phyloP scores from a whole-genome alignment of 2,329 filamentous ascomycete genomes.

The Lasiodiplodia theobromae region DNA sequence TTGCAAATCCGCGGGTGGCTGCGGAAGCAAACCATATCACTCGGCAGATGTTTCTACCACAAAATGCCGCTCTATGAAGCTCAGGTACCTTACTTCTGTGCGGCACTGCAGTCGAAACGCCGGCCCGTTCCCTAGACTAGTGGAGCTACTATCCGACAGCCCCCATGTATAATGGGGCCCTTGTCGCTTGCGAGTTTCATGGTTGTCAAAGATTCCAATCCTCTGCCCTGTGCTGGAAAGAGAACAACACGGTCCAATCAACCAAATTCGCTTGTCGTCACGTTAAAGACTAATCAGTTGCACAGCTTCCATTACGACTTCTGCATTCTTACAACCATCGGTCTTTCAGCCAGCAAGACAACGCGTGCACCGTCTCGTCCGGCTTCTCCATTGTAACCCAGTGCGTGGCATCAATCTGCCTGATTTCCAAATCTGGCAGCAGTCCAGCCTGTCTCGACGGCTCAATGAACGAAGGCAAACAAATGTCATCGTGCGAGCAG shows the following conservation, averaged over 20 bases:
- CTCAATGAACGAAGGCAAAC: slow-evolving; percentile 42
- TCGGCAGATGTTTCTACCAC: slow-evolving; percentile 1
- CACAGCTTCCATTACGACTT: background rate
- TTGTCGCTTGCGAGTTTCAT: background rate
- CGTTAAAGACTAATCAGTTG: background rate
- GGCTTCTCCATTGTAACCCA: slow-evolving; percentile 48
- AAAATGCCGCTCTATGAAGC: background rate
- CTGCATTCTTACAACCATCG: background rate
- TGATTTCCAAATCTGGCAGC: slow-evolving; percentile 43
- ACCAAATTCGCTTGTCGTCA: background rate
- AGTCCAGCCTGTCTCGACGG: slow-evolving; percentile 38
- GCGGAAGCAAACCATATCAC: background rate
- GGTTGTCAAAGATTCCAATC: background rate
- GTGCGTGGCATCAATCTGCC: slow-evolving; percentile 45
- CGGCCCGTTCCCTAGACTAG: background rate
- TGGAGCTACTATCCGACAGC: background rate
- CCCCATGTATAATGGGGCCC: background rate
- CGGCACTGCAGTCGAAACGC: background rate
- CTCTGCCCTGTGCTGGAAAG: background rate
- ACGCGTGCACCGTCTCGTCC: slow-evolving; percentile 36
- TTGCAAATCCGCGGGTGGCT: background rate
- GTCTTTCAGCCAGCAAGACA: slow-evolving; percentile 9
- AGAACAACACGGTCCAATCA: background rate
- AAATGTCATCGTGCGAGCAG: slow-evolving; percentile 44
- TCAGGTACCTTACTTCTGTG: background rate